Evolutionary conservation across 2,329 filamentous ascomycete genomes (phyloP), one percentile per base, ranked within the genome.

Genomic region (Neocatenulostroma microsporum): DNA sequence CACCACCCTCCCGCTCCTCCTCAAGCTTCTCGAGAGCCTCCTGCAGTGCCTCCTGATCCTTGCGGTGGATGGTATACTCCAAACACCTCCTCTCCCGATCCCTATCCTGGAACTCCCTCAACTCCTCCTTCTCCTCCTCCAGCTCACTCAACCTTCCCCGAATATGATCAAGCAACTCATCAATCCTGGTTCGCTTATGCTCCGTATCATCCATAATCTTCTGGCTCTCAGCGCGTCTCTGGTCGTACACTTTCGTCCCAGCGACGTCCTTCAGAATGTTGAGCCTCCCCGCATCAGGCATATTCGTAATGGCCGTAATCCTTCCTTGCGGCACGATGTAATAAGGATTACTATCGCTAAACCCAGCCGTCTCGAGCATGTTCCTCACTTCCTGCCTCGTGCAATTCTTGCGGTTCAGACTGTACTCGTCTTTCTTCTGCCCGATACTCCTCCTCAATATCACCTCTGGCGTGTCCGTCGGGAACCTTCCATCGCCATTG

Each of bases 321-420:
- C 91, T 86, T 36, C 91, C 91, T 61, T 98, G 91, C 0, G 93
- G 91, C 2, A 98, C 93, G 53, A 98, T 98, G 62, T 98, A 98
- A 70, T 96, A 98, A 18, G 91, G 91, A 60, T 98, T 98, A 39
- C 88, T 94, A 48, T 87, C 80, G 43, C 89, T 96, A 63, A 98
- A 96, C 14, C 91, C 91, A 11, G 91, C 91, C 6, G 87, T 93
- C 61, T 98, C 91, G 27, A 98, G 74, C 24, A 98, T 74, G 60
- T 94, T 94, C 71, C 93, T 84, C 41, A 98, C 89, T 59, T 98
- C 91, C 45, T 80, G 75, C 60, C 94, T 94, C 24, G 88, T 94
- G 21, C 88, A 85, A 49, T 94, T 94, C 67, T 95, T 98, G 58
- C 88, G 84, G 63, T 98, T 91, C 20, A 98, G 76, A 2, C 89